Percentiles rank a stretch among this genome's conserved stretches.
Conservation (phyloP, 495 filamentous ascomycete species). For the Lasiosphaeria ovina region DNA sequence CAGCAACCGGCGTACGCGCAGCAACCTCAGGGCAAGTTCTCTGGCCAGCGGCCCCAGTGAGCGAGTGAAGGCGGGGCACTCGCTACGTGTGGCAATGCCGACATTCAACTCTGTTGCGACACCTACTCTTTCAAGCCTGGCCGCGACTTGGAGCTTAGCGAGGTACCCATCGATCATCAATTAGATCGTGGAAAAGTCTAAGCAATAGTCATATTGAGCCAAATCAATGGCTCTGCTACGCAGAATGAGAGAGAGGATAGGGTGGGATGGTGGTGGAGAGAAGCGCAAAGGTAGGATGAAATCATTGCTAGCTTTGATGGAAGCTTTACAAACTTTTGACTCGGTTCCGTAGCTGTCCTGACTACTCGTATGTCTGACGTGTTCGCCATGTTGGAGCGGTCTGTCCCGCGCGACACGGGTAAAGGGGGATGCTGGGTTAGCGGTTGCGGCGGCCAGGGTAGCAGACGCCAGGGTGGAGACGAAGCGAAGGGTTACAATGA, state of each 20-base stretch:
- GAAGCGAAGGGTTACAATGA: background rate
- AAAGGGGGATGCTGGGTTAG: conserved; percentile 1
- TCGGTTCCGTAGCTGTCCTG: background rate
- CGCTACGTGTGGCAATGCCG: background rate
- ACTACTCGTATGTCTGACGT: background rate
- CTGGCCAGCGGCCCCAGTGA: conserved; percentile 35
- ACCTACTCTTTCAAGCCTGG: conserved; percentile 12
- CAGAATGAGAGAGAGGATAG: background rate
- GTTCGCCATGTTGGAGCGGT: conserved; percentile 1
- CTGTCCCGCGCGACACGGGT: conserved; percentile 9
- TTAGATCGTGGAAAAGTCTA: conserved; percentile 1
- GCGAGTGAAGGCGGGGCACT: background rate
- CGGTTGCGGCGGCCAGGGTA: conserved; percentile 2
- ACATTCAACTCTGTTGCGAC: conserved; percentile 9
- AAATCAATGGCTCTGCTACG: conserved; percentile 14
- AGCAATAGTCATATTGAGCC: conserved; percentile 4
- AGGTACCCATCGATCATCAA: background rate
- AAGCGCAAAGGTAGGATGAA: conserved; percentile 4
- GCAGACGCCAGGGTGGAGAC: conserved; percentile 6
- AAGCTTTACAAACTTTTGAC: conserved; percentile 9
- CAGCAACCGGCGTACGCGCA: conserved; percentile 65
- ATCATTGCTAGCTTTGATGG: conserved; percentile 19
- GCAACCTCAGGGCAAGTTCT: conserved; percentile 67
- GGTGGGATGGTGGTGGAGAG: background rate
- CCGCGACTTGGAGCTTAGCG: conserved; percentile 9